A percentile compares a stretch with the other conserved stretches of the same genome.
phyloP scores from a whole-genome alignment of 352 stramenopile species.

The Globisporangium radiosum region DNA sequence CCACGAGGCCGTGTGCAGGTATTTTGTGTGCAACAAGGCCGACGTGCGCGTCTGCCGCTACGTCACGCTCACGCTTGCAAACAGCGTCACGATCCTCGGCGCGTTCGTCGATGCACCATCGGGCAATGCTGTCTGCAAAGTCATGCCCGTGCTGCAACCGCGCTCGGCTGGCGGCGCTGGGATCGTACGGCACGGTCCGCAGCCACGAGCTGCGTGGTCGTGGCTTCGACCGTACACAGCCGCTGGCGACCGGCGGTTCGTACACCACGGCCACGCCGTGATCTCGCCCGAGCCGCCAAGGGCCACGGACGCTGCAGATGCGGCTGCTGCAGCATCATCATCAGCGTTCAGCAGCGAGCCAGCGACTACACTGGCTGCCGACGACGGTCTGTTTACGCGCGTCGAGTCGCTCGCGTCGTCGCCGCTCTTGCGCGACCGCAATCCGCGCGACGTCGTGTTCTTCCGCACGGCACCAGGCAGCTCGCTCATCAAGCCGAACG shows the following conservation, averaged over 20 bases:
- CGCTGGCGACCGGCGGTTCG: neutral
- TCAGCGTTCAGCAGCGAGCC: no score
- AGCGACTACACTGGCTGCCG: constrained; percentile 8
- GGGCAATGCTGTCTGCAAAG: constrained; percentile 34
- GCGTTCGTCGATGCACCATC: constrained; percentile 59
- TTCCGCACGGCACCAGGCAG: constrained; percentile 61
- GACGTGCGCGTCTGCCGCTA: constrained; percentile 63
- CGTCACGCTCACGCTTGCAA: constrained; percentile 43
- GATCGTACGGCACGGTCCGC: neutral
- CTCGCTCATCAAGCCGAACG: constrained; percentile 47
- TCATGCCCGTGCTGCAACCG: constrained; percentile 53
- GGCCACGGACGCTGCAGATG: neutral
- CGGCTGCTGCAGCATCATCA: neutral
- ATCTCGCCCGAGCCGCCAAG: constrained; percentile 4
- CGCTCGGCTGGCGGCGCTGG: constrained; percentile 13
- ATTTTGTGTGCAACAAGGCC: constrained; percentile 49
- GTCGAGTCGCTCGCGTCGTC: constrained; percentile 45
- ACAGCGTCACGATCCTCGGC: constrained; percentile 41
- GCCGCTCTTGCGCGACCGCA: constrained; percentile 43
- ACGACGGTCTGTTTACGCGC: constrained; percentile 37
- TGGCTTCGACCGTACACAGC: neutral
- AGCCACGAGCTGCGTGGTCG: neutral
- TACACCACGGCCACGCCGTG: neutral
- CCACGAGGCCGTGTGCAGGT: constrained; percentile 57
- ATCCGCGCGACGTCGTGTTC: constrained; percentile 57